Conservation (phyloP, 768 basidiomycete species). For the Boletus rufocinnamomeus region DNA sequence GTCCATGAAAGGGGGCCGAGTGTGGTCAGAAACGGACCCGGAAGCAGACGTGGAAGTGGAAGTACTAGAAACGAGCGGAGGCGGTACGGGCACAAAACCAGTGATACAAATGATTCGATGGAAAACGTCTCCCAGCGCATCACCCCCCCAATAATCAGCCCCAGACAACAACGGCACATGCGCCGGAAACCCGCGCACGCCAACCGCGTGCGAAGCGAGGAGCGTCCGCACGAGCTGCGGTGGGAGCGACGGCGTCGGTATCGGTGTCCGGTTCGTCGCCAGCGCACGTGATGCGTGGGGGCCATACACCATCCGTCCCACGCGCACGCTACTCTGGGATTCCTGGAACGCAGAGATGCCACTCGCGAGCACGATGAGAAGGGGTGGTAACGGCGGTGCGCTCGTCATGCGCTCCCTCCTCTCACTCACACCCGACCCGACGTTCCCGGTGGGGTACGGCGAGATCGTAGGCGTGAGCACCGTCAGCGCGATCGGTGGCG, state of each 20-base stretch:
- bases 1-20: neutral
- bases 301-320: conserved; percentile 21
- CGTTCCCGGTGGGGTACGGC: conserved; percentile 12
- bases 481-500: conserved; percentile 25
- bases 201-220: conserved; percentile 20
- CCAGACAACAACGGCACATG: conserved; percentile 17
- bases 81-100: conserved; percentile 41
- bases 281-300: conserved; percentile 15
- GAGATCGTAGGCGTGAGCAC: conserved; percentile 17
- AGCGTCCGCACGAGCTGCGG: conserved; percentile 34
- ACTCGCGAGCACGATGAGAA: conserved; percentile 29
- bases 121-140: conserved; percentile 39
- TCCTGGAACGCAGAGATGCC: conserved; percentile 13
- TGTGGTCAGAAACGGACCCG: neutral
- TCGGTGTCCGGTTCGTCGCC: neutral
- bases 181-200: conserved; percentile 21
- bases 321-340: conserved; percentile 28
- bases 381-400: conserved; percentile 36
- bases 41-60: neutral
- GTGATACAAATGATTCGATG: conserved; percentile 46
- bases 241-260: conserved; percentile 36
- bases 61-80: conserved; percentile 19
- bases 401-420: conserved; percentile 27
- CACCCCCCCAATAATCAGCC: conserved; percentile 27
- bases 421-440: conserved; percentile 2